Base-by-base conservation (phyloP, 2,329 filamentous ascomycete species). In the Cladobotryum mycophilum region DNA sequence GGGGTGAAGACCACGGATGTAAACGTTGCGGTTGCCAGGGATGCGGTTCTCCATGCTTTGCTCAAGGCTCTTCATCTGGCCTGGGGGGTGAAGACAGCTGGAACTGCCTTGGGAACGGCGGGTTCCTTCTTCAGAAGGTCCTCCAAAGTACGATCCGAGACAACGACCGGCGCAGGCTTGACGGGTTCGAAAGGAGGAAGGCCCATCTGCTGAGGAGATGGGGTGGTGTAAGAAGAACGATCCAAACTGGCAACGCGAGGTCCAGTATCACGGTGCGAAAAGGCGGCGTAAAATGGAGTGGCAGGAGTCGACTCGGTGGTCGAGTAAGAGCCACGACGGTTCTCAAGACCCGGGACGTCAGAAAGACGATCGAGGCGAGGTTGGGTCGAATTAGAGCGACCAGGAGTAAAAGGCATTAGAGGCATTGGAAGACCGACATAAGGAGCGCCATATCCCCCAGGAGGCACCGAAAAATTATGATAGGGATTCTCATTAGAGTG, bases 1-100 rank as follows among this genome's bases (percentile, higher is more conserved):
- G 0, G 93, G 92, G 56, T 95, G 88, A 55, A 99, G 85, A 15
- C 95, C 95, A 54, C 93, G 89, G 57, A 99, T 96, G 75, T 99
- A 99, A 57, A 99, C 92, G 63, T 99, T 99, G 56, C 90, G 93
- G 65, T 97, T 96, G 41, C 91, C 91, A 44, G 88, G 74, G 52
- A 85, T 93, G 53, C 90, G 87, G 63, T 97, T 97, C 71, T 96
- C 89, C 45, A 99, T 77, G 64, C 91, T 95, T 69, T 96, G 91
- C 56, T 96, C 92, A 25, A 97, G 81, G 40, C 88, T 91, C 77
- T 96, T 88, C 73, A 88, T 82, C 61, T 87, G 88, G 51, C 92
- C 91, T 20, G 85, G 85, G 89, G 89, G 51, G 87, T 90, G 64
- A 88, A 91, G 57, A 90, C 85, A 6, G 93, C 92, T 14, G 92